Percentiles rank a stretch among this genome's conserved stretches.
Evolutionary conservation across 1,284 basidiomycete genomes (phyloP).

Genomic region (Marasmius fiardii): DNA sequence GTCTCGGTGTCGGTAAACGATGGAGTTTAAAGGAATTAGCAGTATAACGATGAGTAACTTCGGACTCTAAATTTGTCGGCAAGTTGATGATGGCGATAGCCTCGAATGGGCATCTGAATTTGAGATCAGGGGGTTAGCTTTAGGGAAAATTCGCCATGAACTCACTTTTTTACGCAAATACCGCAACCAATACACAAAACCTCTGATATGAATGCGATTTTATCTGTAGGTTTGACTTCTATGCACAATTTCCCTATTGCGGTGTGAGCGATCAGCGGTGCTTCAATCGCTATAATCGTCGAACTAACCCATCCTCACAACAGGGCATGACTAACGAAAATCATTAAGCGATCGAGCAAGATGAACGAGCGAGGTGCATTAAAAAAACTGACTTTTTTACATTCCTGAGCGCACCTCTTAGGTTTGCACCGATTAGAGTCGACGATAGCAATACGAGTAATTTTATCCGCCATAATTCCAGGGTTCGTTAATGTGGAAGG

Average conservation of each 20-base stretch:
- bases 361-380: neutral
- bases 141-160: constrained; percentile 8
- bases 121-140: constrained; percentile 8
- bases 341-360: neutral
- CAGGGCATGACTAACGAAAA: constrained; percentile 80
- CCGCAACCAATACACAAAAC: constrained; percentile 96
- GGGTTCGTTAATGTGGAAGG: neutral
- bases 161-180: constrained; percentile 98
- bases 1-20: constrained; percentile 90
- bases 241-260: constrained; percentile 93
- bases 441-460: constrained; percentile 94
- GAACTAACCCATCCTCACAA: constrained; percentile 88
- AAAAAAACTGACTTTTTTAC: constrained; percentile 72
- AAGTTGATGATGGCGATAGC: constrained; percentile 97
- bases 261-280: neutral
- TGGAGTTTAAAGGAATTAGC: constrained; percentile 98
- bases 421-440: constrained; percentile 93
- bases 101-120: constrained; percentile 88
- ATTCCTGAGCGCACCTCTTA: constrained; percentile 89
- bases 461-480: constrained; percentile 75
- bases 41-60: constrained; percentile 96
- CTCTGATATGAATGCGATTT: constrained; percentile 97
- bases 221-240: constrained; percentile 90
- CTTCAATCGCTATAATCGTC: neutral
- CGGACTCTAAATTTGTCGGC: constrained; percentile 90